Conservation (phyloP, 2,329 filamentous ascomycete genomes). For the Phialocephala subalpina region DNA sequence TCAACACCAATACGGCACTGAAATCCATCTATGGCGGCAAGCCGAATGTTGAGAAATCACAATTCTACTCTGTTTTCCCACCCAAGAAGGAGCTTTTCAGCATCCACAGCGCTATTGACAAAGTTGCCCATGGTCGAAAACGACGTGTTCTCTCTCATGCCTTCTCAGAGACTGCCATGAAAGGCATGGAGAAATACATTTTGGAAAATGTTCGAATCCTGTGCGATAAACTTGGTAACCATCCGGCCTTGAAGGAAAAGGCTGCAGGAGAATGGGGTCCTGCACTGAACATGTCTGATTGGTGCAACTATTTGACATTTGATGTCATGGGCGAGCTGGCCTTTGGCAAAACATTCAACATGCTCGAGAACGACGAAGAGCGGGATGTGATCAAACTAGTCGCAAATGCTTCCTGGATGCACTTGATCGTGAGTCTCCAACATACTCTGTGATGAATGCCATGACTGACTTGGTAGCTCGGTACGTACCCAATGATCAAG, state of each 20-base stretch:
- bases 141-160: slow-evolving; percentile 70
- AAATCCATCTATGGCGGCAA: slow-evolving; percentile 72
- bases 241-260: slow-evolving; percentile 34
- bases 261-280: slow-evolving; percentile 58
- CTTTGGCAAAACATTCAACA: slow-evolving; percentile 59
- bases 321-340: slow-evolving; percentile 60
- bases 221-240: slow-evolving; percentile 59
- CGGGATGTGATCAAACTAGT: slow-evolving; percentile 73
- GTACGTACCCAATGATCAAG: slow-evolving; percentile 74
- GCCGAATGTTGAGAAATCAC: slow-evolving; percentile 70
- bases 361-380: slow-evolving; percentile 60
- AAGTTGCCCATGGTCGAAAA: slow-evolving; percentile 73
- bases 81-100: slow-evolving; percentile 71
- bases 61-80: slow-evolving; percentile 78
- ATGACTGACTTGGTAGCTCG: slow-evolving; percentile 44
- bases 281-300: slow-evolving; percentile 65
- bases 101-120: slow-evolving; percentile 77
- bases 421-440: slow-evolving; percentile 63
- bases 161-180: slow-evolving; percentile 54
- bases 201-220: slow-evolving; percentile 58
- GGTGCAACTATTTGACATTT: slow-evolving; percentile 52
- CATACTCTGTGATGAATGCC: neutral
- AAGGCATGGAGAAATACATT: slow-evolving; percentile 44
- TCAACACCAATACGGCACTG: slow-evolving; percentile 76
- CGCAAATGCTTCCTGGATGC: slow-evolving; percentile 71